Base-by-base conservation (phyloP, 805 yeast species). In the Nematodospora valgi region DNA sequence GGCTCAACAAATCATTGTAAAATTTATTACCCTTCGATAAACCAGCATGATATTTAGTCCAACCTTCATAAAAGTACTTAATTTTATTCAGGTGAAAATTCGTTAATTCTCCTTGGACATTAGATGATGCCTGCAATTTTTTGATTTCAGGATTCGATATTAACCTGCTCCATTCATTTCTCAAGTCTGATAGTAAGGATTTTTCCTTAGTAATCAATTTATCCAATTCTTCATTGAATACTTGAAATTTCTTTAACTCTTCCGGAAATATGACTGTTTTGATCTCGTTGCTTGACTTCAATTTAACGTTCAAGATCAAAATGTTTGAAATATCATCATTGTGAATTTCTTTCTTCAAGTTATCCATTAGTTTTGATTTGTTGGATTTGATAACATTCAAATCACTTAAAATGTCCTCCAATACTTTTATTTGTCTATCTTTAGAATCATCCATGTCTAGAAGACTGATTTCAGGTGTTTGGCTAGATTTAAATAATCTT, bases 241-340 rank as follows among this genome's bases (percentile, higher is more conserved):
- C 82, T 23, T 74, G 75, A 56, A 87, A 91, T 57, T 91, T 91
- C 32, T 70, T 74, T 43, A 91, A 62, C 54, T 87, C 96, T 38
- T 74, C 72, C 12, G 78, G 74, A 52, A 89, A 88, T 12, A 68
- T 68, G 21, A 62, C 58, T 7, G 71, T 63, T 44, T 70, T 71
- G 40, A 78, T 67, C 39, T 82, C 88, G 29, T 74, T 68, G 6
- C 76, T 77, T 4, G 77, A 62, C 24, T 70, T 72, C 28, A 74
- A 70, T 41, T 74, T 77, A 41, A 68, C 62, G 52, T 85, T 82
- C 44, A 81, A 64, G 6, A 91, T 74, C 21, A 91, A 66, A 9
- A 81, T 65, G 35, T 82, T 80, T 0, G 95, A 82, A 32, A 88
- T 86, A 52, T 91, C 97, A 59, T 91, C 98, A 10, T 72, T 68